Conservation (phyloP, 306 rosid genomes). For the Elaeagnus macrophylla region DNA sequence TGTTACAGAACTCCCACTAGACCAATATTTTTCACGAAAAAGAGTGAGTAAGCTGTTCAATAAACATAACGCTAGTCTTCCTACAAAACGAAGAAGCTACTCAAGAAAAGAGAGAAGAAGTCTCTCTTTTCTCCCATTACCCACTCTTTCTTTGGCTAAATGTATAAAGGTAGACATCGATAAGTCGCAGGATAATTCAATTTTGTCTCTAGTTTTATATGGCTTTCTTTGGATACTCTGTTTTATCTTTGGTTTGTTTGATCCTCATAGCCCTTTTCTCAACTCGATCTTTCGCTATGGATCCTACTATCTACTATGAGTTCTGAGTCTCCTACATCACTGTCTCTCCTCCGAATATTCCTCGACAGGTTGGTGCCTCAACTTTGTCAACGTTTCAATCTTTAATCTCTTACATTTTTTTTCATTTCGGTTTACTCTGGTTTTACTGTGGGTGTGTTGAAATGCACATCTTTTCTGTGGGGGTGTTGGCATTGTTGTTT, state of each 20-base stretch:
- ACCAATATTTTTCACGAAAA: too few species aligned
- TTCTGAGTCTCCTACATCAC: constrained; percentile 57
- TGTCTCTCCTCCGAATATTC: constrained; percentile 67
- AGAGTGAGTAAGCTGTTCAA: too few species aligned
- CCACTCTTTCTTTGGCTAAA: neutral
- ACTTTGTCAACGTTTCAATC: neutral
- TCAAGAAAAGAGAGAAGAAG: too few species aligned
- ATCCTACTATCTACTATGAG: constrained; percentile 45
- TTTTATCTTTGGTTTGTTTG: constrained; percentile 32
- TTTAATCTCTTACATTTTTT: neutral
- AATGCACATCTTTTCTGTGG: too few species aligned
- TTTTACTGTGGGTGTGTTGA: too few species aligned
- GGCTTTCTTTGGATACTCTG: constrained; percentile 27
- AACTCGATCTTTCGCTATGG: constrained; percentile 39
- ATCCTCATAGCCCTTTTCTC: constrained; percentile 34
- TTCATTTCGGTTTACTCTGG: too few species aligned
- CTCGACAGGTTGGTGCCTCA: constrained; percentile 49
- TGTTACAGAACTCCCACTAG: too few species aligned
- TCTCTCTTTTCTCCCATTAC: too few species aligned
- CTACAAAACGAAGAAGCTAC: too few species aligned
- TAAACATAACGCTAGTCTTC: too few species aligned
- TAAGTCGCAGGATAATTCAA: neutral
- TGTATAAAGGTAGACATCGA: neutral
- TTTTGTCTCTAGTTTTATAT: constrained; percentile 2
- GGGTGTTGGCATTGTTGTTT: too few species aligned